Conservation (phyloP, 1,139 yeast genomes). For the Saccharomyces hybrid region DNA sequence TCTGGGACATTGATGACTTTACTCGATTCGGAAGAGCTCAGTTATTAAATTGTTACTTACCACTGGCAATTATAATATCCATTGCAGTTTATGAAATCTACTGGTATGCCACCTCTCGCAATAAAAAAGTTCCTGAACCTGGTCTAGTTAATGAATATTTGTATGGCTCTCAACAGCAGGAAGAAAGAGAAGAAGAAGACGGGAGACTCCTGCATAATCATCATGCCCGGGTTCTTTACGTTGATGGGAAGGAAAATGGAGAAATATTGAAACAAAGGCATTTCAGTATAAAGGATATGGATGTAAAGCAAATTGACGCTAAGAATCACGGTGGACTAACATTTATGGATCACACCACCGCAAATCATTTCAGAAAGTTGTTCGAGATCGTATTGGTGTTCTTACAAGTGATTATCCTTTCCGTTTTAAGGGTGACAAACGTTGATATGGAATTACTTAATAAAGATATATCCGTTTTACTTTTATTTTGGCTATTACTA, state of each 20-base stretch:
- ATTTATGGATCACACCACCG: slow-evolving; percentile 14
- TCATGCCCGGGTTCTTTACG: slow-evolving; percentile 2
- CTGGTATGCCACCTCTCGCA: background rate
- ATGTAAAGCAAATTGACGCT: slow-evolving; percentile 16
- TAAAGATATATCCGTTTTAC: background rate
- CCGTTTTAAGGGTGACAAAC: background rate
- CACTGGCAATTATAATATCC: slow-evolving; percentile 8
- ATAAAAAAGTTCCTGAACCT: background rate
- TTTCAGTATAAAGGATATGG: slow-evolving; percentile 19
- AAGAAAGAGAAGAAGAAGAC: slow-evolving; percentile 6
- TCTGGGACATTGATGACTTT: slow-evolving; percentile 24
- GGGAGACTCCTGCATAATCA: background rate
- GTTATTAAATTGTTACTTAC: slow-evolving; percentile 17
- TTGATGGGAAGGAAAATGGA: slow-evolving; percentile 4
- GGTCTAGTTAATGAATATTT: background rate
- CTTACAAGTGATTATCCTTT: slow-evolving; percentile 10
- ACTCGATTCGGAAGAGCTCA: slow-evolving; percentile 21
- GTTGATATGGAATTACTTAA: background rate
- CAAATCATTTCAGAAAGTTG: slow-evolving; percentile 15
- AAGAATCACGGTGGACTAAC: slow-evolving; percentile 18
- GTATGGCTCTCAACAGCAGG: background rate
- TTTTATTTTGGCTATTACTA: slow-evolving; percentile 1
- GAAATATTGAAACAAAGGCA: slow-evolving; percentile 19
- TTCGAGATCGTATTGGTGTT: slow-evolving; percentile 15
- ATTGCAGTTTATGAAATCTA: background rate